A percentile compares a stretch with the other conserved stretches of the same genome.
These are phyloP conservation scores for Deinandra increscens DNA, from an alignment of 129 eudicot genomes.

Conservation along the genomic window DNA sequence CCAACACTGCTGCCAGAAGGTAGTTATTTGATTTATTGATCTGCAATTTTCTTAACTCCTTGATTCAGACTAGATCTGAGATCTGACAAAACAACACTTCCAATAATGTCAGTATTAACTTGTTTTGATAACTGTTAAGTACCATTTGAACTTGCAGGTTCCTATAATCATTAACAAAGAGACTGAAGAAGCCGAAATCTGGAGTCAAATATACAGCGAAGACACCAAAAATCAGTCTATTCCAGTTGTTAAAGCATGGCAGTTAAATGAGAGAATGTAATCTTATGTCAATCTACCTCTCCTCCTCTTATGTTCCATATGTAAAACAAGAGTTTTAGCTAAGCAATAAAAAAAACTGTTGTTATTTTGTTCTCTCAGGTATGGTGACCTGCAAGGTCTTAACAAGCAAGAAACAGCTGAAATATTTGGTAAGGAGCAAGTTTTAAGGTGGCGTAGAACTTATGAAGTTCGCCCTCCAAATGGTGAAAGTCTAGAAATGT, in stretches of 20 bases:
- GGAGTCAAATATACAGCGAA: slow-evolving; percentile 67
- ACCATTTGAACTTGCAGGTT: slow-evolving; percentile 47
- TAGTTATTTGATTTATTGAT: slow-evolving; percentile 20
- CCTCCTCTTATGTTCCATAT: background rate
- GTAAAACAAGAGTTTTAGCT: background rate
- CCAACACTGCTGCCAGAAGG: slow-evolving; percentile 77
- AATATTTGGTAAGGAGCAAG: slow-evolving; percentile 77
- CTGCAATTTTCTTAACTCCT: background rate
- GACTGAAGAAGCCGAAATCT: slow-evolving; percentile 53
- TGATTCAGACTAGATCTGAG: background rate
- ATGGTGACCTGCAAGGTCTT: slow-evolving; percentile 80
- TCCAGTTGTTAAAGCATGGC: slow-evolving; percentile 85
- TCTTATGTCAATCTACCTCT: slow-evolving; percentile 4
- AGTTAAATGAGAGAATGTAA: slow-evolving; percentile 85
- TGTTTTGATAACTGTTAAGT: background rate
- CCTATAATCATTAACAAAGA: slow-evolving; percentile 57
- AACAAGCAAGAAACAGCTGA: slow-evolving; percentile 85
- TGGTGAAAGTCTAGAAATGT: slow-evolving; percentile 94
- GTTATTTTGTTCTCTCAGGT: slow-evolving; percentile 39
- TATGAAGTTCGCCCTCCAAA: slow-evolving; percentile 78
- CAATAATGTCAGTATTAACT: background rate
- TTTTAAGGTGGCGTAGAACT: slow-evolving; percentile 81
- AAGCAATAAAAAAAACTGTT: background rate
- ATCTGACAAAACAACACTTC: background rate
- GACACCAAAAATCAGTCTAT: slow-evolving; percentile 59